Evolutionary conservation across 2,329 filamentous ascomycete species (phyloP), one percentile per base, ranked within the genome.

Genomic region (Cryphonectria radicalis): DNA sequence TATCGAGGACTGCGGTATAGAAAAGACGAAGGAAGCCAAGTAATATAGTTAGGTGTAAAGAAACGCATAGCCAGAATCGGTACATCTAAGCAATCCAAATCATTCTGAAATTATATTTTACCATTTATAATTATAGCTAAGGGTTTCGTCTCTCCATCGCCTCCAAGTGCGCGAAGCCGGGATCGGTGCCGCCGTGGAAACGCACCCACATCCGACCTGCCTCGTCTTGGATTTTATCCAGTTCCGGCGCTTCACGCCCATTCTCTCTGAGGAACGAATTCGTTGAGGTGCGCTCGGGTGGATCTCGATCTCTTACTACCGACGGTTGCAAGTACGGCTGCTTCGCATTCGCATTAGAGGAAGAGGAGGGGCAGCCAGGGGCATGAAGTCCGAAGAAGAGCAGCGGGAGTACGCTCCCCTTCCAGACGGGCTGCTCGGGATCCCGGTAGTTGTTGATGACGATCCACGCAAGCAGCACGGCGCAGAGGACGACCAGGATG

Each of bases 341-440:
- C 10, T 40, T 59, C 22, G 35, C 19, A 37, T 14, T 4, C 50
- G 28, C 3, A 10, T 59, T 28, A 4, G 55, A 59, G 25, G 11
- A 13, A 32, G 43, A 22, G 43, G 43, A 22, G 6, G 43, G 14
- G 55, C 11, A 22, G 11, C 71, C 71, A 0, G 71, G 53, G 3
- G 13, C 55, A 11, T 72, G 68, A 2, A 74, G 69, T 5, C 73
- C 73, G 35, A 72, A 73, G 67, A 72, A 74, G 46, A 74, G 67
- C 3, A 74, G 62, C 32, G 73, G 73, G 50, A 71, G 65, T n/a
- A 68, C 66, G 70, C 67, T 72, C 11, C 68, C 72, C 32, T 72
- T 73, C 69, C 70, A 73, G 55, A 74, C 73, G 22, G 69, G 70
- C 59, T 77, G 32, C 53, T 68, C 75, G 75, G 77, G 25, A 53